Evolutionary conservation across 2,329 filamentous ascomycete species (phyloP).

Genomic region (Ascomycota sp.): DNA sequence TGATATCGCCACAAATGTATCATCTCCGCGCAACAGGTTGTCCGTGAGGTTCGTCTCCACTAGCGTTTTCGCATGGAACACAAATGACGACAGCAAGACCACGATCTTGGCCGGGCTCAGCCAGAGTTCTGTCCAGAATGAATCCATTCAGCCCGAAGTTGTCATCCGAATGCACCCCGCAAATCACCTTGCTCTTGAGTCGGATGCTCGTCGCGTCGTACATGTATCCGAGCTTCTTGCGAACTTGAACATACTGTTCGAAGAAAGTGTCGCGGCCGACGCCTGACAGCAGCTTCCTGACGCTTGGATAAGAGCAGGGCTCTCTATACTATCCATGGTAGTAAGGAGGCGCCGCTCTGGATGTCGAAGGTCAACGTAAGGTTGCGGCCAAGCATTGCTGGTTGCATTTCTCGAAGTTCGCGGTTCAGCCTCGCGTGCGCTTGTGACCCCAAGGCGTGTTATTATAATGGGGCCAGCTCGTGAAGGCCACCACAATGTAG

Average conservation of each 20-base stretch:
- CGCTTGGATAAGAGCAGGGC: too few species aligned
- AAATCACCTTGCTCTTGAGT: constrained; percentile 94
- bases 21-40: constrained; percentile 61
- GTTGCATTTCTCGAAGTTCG: too few species aligned
- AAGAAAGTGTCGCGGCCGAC: too few species aligned
- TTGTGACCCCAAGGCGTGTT: too few species aligned
- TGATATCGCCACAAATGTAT: constrained; percentile 72
- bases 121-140: constrained; percentile 88
- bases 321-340: too few species aligned
- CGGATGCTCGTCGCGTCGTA: constrained; percentile 74
- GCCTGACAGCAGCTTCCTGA: too few species aligned
- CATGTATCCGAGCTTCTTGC: constrained; percentile 83
- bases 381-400: too few species aligned
- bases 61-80: constrained; percentile 94
- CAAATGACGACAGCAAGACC: constrained; percentile 78
- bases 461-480: too few species aligned
- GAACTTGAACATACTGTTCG: constrained; percentile 77
- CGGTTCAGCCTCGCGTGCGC: too few species aligned
- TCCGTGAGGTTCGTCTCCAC: constrained; percentile 61
- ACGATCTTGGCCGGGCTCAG: constrained; percentile 94
- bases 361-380: too few species aligned
- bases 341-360: too few species aligned
- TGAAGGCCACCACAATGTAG: too few species aligned
- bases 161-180: constrained; percentile 92
- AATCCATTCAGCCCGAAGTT: constrained; percentile 91